These are phyloP conservation scores for Hortaea werneckii DNA, from an alignment of 2,329 filamentous ascomycete genomes.

Conservation along the genomic window DNA sequence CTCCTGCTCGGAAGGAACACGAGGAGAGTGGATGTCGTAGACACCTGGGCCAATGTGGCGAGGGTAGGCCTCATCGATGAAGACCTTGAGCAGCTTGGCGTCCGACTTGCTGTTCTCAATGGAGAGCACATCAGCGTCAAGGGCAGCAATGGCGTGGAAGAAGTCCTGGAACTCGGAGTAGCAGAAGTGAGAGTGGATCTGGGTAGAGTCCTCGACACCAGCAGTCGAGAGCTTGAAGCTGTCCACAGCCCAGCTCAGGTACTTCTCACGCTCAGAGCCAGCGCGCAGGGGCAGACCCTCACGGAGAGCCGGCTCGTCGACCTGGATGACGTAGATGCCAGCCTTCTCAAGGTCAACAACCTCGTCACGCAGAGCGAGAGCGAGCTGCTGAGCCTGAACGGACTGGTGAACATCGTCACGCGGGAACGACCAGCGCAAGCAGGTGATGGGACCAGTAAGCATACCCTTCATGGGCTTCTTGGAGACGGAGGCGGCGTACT, in stretches of 20 bases:
- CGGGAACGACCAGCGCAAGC: conserved; percentile 98
- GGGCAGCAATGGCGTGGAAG: conserved; percentile 98
- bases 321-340: conserved; percentile 95
- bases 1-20: conserved; percentile 94
- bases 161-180: conserved; percentile 99
- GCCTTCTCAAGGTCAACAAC: conserved; percentile 96
- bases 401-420: conserved; percentile 99
- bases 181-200: conserved; percentile 99
- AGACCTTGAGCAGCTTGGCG: conserved; percentile 97
- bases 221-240: conserved; percentile 94
- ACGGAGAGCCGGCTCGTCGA: conserved; percentile 97
- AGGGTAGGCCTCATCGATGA: conserved; percentile 93
- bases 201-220: conserved; percentile 87
- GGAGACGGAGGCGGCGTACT: conserved; percentile 91
- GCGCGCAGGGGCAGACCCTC: conserved; percentile 96
- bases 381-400: conserved; percentile 96
- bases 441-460: conserved; percentile 98
- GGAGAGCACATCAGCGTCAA: conserved; percentile 95
- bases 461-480: conserved; percentile 99
- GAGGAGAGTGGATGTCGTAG: conserved; percentile 99
- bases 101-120: conserved; percentile 99
- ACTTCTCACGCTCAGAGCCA: conserved; percentile 89
- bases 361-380: conserved; percentile 95
- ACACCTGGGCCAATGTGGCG: conserved; percentile 90
- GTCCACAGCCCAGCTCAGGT: conserved; percentile 95